Conservation (phyloP, 768 basidiomycete species). For the Russula sp. region DNA sequence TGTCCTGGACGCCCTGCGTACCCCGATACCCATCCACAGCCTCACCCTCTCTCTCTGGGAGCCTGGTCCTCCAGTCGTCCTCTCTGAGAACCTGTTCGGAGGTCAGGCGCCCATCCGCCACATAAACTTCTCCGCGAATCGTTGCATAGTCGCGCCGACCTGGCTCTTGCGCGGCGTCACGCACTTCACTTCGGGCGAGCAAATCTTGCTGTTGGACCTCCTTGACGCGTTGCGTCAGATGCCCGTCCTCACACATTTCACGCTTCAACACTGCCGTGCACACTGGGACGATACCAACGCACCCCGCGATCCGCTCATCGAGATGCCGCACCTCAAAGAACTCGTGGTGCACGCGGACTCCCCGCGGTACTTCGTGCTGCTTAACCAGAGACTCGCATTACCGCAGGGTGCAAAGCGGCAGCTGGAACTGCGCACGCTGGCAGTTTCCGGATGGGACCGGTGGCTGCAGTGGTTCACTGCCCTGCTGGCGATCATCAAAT, state of each 20-base stretch:
- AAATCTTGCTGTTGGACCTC: not conserved
- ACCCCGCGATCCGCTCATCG: not conserved
- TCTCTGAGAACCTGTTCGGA: conserved; percentile 10
- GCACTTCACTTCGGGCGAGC: conserved; percentile 15
- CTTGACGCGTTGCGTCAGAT: conserved; percentile 10
- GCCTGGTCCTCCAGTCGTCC: conserved; percentile 2
- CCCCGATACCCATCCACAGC: not conserved
- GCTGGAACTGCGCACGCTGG: not conserved
- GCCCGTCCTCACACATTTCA: conserved; percentile 6
- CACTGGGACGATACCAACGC: not conserved
- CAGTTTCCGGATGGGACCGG: conserved; percentile 3
- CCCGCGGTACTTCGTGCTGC: conserved; percentile 3
- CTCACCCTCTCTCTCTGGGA: conserved; percentile 9
- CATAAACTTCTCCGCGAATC: conserved; percentile 5
- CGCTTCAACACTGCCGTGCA: conserved; percentile 7
- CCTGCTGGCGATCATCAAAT: not conserved
- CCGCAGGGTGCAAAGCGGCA: not conserved
- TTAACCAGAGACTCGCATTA: conserved; percentile 2
- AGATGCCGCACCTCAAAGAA: conserved; percentile 6
- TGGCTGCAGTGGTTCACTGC: conserved; percentile 5
- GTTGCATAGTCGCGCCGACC: conserved; percentile 2
- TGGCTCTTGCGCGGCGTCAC: conserved; percentile 12
- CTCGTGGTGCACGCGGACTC: conserved; percentile 6
- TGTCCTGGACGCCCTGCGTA: conserved; percentile 4
- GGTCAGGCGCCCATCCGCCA: conserved; percentile 7